Conservation (phyloP, 2,329 filamentous ascomycete genomes). For the Colletotrichum ledebouriae region DNA sequence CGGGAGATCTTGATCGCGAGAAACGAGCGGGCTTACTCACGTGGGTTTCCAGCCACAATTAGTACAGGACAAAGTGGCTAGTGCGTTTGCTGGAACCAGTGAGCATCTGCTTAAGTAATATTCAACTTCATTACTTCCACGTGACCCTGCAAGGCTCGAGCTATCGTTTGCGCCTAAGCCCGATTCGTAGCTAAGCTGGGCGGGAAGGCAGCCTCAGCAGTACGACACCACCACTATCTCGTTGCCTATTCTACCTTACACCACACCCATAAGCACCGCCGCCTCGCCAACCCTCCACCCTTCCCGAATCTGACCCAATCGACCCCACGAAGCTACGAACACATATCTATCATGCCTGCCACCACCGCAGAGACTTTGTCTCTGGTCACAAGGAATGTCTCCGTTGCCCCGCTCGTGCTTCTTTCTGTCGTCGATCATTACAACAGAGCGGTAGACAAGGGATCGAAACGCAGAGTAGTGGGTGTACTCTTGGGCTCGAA, state of each 20-base stretch:
- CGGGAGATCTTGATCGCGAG: slow-evolving; percentile 10
- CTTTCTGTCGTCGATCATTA: slow-evolving; percentile 99
- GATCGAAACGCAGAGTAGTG: slow-evolving; percentile 87
- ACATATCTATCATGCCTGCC: slow-evolving; percentile 79
- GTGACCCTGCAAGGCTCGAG: slow-evolving; percentile 43
- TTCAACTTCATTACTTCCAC: background rate
- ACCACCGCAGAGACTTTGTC: slow-evolving; percentile 97
- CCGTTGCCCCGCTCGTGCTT: slow-evolving; percentile 96
- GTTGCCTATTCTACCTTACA: slow-evolving; percentile 18
- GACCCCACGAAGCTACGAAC: slow-evolving; percentile 39
- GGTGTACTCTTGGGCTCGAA: slow-evolving; percentile 96
- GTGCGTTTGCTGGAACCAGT: background rate
- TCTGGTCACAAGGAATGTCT: slow-evolving; percentile 93
- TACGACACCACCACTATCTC: slow-evolving; percentile 42
- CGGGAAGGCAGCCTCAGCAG: slow-evolving; percentile 48
- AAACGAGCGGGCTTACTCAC: background rate
- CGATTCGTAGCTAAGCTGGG: slow-evolving; percentile 42
- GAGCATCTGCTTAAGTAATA: slow-evolving; percentile 10
- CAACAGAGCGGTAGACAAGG: slow-evolving; percentile 90
- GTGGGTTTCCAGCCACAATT: background rate
- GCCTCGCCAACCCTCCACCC: slow-evolving; percentile 28
- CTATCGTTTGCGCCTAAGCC: slow-evolving; percentile 41
- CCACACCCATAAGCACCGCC: slow-evolving; percentile 28
- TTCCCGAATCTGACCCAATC: slow-evolving; percentile 37
- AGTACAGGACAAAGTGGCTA: background rate